Percentiles rank a stretch among this genome's conserved stretches.
phyloP scores from a whole-genome alignment of 1,139 yeast genomes.

The Candida neerlandica region DNA sequence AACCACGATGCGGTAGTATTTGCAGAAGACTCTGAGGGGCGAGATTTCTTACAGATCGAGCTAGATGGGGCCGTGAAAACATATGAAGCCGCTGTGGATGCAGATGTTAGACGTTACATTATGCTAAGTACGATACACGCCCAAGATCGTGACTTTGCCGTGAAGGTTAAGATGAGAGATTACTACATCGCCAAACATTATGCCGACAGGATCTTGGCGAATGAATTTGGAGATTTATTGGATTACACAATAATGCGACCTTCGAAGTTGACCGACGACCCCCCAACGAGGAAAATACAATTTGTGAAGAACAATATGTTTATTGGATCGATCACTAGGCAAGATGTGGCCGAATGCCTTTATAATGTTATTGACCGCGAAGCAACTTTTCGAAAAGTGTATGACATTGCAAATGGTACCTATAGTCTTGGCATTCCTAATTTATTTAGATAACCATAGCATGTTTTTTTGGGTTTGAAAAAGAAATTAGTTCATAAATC shows the following conservation, averaged over 20 bases:
- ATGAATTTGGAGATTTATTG: constrained; percentile 34
- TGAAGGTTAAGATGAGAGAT: constrained; percentile 30
- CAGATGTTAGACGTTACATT: constrained; percentile 50
- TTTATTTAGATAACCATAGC: too few relatives aligned
- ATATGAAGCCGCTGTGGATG: constrained; percentile 54
- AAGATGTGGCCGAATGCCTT: constrained; percentile 34
- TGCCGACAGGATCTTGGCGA: constrained; percentile 52
- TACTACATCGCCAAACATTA: constrained; percentile 58
- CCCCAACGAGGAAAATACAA: constrained; percentile 40
- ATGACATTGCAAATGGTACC: constrained; percentile 31
- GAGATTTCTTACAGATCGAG: constrained; percentile 55
- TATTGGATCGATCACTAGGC: constrained; percentile 26
- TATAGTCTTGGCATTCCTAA: too few relatives aligned
- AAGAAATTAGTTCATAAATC: too few relatives aligned
- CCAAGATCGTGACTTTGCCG: constrained; percentile 43
- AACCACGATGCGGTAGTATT: constrained; percentile 63
- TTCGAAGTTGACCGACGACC: constrained; percentile 41
- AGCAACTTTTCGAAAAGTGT: constrained; percentile 30
- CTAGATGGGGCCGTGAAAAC: constrained; percentile 64
- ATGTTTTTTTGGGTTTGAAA: too few relatives aligned
- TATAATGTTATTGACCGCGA: constrained; percentile 22
- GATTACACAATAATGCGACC: constrained; percentile 59
- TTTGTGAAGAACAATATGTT: constrained; percentile 19
- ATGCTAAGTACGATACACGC: constrained; percentile 62
- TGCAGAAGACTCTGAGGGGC: constrained; percentile 68